Conservation (phyloP, 208 protist genomes). For the Leishmania gerbilli region DNA sequence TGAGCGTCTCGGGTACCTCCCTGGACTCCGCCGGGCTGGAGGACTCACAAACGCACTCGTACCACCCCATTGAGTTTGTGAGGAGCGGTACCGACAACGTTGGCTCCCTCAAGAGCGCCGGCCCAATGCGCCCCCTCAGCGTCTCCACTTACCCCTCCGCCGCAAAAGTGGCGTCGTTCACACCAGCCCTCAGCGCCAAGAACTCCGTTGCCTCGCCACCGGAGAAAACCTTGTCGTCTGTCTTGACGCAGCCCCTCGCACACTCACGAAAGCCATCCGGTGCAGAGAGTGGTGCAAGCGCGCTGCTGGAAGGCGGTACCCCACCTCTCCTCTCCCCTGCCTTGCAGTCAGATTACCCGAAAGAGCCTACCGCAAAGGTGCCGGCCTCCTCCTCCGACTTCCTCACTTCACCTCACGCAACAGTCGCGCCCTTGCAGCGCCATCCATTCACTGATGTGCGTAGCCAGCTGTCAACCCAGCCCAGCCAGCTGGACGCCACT, state of each 20-base stretch:
- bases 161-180: neutral
- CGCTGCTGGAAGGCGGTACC: neutral
- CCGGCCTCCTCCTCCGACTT: conserved; percentile 7
- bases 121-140: neutral
- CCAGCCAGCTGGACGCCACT: conserved; percentile 7
- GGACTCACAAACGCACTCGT: conserved; percentile 22
- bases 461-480: neutral
- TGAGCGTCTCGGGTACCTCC: conserved; percentile 5
- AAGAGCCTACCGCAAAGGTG: neutral
- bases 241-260: conserved; percentile 12
- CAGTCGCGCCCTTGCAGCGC: neutral
- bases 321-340: neutral
- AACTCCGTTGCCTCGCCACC: neutral
- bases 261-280: conserved; percentile 1
- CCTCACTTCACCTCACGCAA: conserved; percentile 5
- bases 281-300: neutral
- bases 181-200: neutral
- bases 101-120: conserved; percentile 8
- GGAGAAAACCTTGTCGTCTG: neutral
- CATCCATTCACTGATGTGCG: conserved; percentile 1
- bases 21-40: conserved; percentile 16
- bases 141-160: neutral
- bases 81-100: neutral
- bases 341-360: neutral
- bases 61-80: conserved; percentile 20